These are phyloP conservation scores for Clarireedia sp. DNA, from an alignment of 2,329 filamentous ascomycete species.

Conservation along the genomic window DNA sequence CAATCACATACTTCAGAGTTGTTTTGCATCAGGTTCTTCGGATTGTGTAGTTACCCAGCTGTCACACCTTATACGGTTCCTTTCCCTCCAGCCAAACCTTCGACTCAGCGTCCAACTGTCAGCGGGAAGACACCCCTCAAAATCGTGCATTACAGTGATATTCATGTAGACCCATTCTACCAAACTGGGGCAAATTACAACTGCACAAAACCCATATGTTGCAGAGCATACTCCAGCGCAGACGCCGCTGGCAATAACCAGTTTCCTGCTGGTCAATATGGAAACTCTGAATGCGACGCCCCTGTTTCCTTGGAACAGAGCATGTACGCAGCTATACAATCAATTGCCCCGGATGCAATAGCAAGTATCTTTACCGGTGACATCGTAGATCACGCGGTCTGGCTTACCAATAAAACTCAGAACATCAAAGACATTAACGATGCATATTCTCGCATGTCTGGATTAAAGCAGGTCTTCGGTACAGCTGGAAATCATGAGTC, in stretches of 20 bases:
- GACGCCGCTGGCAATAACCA: conserved; percentile 33
- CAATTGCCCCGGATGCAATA: conserved; percentile 22
- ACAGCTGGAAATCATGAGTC: conserved; percentile 36
- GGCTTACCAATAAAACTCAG: conserved; percentile 27
- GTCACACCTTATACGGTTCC: conserved; percentile 30
- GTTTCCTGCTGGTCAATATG: conserved; percentile 33
- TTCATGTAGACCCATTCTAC: conserved; percentile 36
- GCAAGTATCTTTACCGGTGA: conserved; percentile 36
- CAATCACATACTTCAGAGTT: conserved; percentile 42
- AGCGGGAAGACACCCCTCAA: conserved; percentile 32
- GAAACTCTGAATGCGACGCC: conserved; percentile 33
- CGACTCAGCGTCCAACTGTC: conserved; percentile 28
- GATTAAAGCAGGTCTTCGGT: conserved; percentile 30
- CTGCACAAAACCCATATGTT: conserved; percentile 37
- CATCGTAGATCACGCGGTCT: conserved; percentile 33
- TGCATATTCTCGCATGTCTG: conserved; percentile 30
- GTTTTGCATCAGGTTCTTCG: conserved; percentile 46
- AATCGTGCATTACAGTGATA: conserved; percentile 37
- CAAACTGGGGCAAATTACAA: conserved; percentile 33
- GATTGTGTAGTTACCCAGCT: conserved; percentile 30
- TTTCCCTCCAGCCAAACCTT: conserved; percentile 31
- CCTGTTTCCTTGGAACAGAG: conserved; percentile 33
- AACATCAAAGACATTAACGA: conserved; percentile 30
- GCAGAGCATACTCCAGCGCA: conserved; percentile 30
- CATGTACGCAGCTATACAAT: conserved; percentile 32